These are phyloP conservation scores for Suhomyces taliae DNA, from an alignment of 1,139 yeast species.

Conservation along the genomic window DNA sequence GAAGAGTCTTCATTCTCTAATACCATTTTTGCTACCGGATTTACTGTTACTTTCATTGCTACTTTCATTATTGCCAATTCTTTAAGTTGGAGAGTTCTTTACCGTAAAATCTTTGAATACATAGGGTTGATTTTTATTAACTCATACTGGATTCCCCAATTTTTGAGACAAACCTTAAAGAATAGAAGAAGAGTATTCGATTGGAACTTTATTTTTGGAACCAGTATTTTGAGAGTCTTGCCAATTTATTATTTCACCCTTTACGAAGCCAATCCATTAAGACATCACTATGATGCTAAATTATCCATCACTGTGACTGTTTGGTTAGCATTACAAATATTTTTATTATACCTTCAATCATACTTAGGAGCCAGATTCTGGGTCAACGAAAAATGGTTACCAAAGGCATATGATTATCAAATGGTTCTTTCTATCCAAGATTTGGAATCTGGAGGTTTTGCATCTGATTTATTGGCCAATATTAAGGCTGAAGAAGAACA, in stretches of 20 bases:
- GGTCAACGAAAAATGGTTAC: constrained; percentile 70
- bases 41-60: constrained; percentile 57
- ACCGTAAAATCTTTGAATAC: constrained; percentile 61
- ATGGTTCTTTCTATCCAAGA: constrained; percentile 61
- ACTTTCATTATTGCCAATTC: constrained; percentile 61
- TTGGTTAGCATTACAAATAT: constrained; percentile 62
- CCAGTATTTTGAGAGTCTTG: constrained; percentile 57
- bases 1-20: constrained; percentile 60
- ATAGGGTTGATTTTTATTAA: constrained; percentile 51
- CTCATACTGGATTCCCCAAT: constrained; percentile 92
- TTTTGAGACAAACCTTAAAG: constrained; percentile 70
- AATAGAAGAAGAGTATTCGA: constrained; percentile 67
- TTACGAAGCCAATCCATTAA: constrained; percentile 41
- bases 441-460: constrained; percentile 55
- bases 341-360: constrained; percentile 59
- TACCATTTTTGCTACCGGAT: constrained; percentile 60
- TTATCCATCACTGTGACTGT: constrained; percentile 44
- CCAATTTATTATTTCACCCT: constrained; percentile 68
- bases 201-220: constrained; percentile 72
- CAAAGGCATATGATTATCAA: constrained; percentile 81
- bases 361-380: constrained; percentile 80
- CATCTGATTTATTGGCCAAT: constrained; percentile 36
- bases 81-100: constrained; percentile 59
- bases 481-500: constrained; percentile 32
- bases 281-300: constrained; percentile 57